Conservation (phyloP, 371 early-diverging fungal species). For the Lichtheimia hyalospora region DNA sequence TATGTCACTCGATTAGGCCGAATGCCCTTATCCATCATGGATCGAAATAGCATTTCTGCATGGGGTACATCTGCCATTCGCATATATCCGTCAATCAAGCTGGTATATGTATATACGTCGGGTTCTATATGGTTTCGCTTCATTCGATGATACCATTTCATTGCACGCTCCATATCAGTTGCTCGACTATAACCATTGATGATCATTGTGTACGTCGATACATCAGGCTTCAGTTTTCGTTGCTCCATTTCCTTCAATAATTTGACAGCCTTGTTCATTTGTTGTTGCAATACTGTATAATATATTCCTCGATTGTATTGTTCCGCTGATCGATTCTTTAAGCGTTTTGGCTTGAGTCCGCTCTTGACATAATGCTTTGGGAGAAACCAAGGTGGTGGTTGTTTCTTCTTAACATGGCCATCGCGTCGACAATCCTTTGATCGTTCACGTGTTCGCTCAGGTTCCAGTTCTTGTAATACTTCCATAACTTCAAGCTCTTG, state of each 20-base stretch:
- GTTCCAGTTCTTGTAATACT: neutral
- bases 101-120: conserved; percentile 43
- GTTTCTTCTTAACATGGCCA: neutral
- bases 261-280: conserved; percentile 33
- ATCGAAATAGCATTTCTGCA: conserved; percentile 33
- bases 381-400: neutral
- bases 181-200: conserved; percentile 27
- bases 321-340: conserved; percentile 5
- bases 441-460: neutral
- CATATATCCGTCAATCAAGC: conserved; percentile 51
- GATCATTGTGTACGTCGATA: conserved; percentile 19
- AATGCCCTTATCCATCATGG: conserved; percentile 34
- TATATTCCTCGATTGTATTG: conserved; percentile 28
- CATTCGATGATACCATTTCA: conserved; percentile 42
- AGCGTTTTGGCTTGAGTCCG: conserved; percentile 10
- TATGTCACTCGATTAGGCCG: conserved; percentile 44
- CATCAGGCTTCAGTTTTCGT: conserved; percentile 5
- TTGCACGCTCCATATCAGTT: conserved; percentile 35
- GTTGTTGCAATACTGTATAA: conserved; percentile 15
- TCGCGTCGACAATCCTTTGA: neutral
- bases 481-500: neutral
- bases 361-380: neutral
- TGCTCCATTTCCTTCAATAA: conserved; percentile 25
- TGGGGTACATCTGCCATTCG: conserved; percentile 30
- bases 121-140: conserved; percentile 20